phyloP scores from a whole-genome alignment of 345 rosid species.

The Murraya koenigii region DNA sequence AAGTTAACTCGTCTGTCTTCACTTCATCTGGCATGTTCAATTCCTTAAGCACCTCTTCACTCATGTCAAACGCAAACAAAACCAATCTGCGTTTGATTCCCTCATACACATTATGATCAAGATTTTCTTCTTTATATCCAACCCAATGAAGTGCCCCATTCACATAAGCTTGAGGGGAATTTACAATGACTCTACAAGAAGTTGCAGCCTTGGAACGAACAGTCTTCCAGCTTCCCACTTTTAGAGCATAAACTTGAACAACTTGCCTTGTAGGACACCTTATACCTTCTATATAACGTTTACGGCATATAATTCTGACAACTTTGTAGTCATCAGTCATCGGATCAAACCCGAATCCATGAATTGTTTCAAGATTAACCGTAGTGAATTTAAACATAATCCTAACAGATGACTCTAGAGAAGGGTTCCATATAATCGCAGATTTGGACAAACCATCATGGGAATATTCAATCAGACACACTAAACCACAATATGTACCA shows the following conservation, averaged over 20 bases:
- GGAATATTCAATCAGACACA: not conserved
- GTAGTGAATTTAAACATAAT: not conserved
- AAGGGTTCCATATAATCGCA: constrained; percentile 4
- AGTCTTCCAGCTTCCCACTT: constrained; percentile 25
- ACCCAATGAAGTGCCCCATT: constrained; percentile 40
- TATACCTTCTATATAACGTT: not conserved
- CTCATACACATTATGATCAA: too few relatives aligned
- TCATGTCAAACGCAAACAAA: constrained; percentile 20
- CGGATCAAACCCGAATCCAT: constrained; percentile 20
- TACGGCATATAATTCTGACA: constrained; percentile 22
- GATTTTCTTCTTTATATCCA: constrained; percentile 12
- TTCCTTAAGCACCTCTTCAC: constrained; percentile 22
- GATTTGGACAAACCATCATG: not conserved
- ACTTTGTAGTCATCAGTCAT: constrained; percentile 24
- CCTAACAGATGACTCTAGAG: too few relatives aligned
- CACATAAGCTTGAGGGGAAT: constrained; percentile 19
- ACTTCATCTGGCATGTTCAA: constrained; percentile 23
- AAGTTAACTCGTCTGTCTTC: not conserved
- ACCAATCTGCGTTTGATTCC: not conserved
- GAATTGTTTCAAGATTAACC: not conserved
- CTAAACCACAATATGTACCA: not conserved
- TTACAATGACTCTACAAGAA: constrained; percentile 5
- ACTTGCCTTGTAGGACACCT: not conserved
- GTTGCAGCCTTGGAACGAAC: constrained; percentile 5
- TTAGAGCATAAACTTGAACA: constrained; percentile 28